Conservation (phyloP, 2,329 filamentous ascomycete species). For the Ophiocordyceps polyrhachis-furcata region DNA sequence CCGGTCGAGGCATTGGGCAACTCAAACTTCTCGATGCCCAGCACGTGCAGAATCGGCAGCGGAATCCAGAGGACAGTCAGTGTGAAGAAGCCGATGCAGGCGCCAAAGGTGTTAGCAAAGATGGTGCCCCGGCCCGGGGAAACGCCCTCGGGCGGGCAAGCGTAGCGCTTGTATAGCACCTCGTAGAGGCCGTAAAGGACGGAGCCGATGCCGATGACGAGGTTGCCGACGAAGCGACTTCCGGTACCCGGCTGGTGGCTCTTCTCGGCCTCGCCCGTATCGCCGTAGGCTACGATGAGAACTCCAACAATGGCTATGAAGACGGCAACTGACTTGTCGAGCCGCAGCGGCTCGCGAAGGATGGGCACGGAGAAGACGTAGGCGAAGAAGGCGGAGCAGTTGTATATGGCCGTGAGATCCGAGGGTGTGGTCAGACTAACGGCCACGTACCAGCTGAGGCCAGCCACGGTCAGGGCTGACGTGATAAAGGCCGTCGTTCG, state of each 20-base stretch:
- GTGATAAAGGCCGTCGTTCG: slow-evolving; percentile 69
- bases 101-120: slow-evolving; percentile 86
- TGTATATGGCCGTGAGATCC: slow-evolving; percentile 95
- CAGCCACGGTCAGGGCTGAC: slow-evolving; percentile 70
- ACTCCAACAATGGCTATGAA: slow-evolving; percentile 76
- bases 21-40: slow-evolving; percentile 66
- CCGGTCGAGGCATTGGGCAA: slow-evolving; percentile 62
- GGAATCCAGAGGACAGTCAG: slow-evolving; percentile 81
- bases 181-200: slow-evolving; percentile 95
- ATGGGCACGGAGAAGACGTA: slow-evolving; percentile 92
- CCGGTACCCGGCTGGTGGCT: slow-evolving; percentile 19
- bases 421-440: slow-evolving; percentile 84
- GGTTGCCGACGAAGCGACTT: slow-evolving; percentile 63
- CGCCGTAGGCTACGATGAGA: slow-evolving; percentile 87
- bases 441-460: slow-evolving; percentile 87
- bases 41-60: slow-evolving; percentile 61
- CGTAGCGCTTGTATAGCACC: slow-evolving; percentile 83
- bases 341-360: slow-evolving; percentile 63
- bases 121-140: slow-evolving; percentile 78
- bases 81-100: slow-evolving; percentile 73
- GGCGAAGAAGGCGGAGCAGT: slow-evolving; percentile 96
- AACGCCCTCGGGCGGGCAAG: slow-evolving; percentile 81
- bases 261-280: slow-evolving; percentile 24
- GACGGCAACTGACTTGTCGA: slow-evolving; percentile 76
- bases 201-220: slow-evolving; percentile 79